Base-by-base conservation (phyloP, 2,329 filamentous ascomycete genomes). In the Chrysoporthe cubensis region DNA sequence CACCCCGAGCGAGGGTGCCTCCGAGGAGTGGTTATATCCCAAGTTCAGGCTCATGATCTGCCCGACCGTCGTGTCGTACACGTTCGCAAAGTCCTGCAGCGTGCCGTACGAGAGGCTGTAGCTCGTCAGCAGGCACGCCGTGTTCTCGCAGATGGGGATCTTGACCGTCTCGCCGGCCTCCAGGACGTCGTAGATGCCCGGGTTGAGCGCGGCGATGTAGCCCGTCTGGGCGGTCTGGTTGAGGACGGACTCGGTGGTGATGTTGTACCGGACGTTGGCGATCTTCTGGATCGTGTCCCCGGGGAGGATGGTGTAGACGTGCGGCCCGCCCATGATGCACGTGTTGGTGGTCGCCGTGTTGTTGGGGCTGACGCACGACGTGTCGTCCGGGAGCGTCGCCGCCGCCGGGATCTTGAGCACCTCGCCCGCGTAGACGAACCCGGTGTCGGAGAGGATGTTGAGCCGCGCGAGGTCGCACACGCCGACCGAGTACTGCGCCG, bases 251-350 rank as follows among this genome's bases (percentile, higher is more conserved):
- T 50, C 46, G 46, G 46, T 14, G 14, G 46, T 21, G 46, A 14
- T 50, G 46, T 50, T 50, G n/a, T 18, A 50, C 7, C 46, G 46
- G 14, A 16, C 14, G 46, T 50, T 50, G 46, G 46, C 46, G 46
- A 50, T 50, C 46, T 50, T 50, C 46, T 50, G 46, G 46, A 50
- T 50, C n/a, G 46, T 50, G 46, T 50, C 46, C 7, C 46, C 46
- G 14, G 46, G 46, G 7, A 50, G 14, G 46, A 50, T 50, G 14
- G 46, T 50, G 46, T 50, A 50, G 7, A 50, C n/a, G 46, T 50
- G 46, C 5, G 46, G 46, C 46, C 46, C 46, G 14, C 14, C 46
- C 46, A 50, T 50, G n/a, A 50, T 50, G 46, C 46, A 50, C n/a
- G 46, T 50, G 14, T 13, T 14, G 14, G 14, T 16, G 14, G 46